Evolutionary conservation across 441 rosid genomes (phyloP).

Genomic region (Populus hybrid): DNA sequence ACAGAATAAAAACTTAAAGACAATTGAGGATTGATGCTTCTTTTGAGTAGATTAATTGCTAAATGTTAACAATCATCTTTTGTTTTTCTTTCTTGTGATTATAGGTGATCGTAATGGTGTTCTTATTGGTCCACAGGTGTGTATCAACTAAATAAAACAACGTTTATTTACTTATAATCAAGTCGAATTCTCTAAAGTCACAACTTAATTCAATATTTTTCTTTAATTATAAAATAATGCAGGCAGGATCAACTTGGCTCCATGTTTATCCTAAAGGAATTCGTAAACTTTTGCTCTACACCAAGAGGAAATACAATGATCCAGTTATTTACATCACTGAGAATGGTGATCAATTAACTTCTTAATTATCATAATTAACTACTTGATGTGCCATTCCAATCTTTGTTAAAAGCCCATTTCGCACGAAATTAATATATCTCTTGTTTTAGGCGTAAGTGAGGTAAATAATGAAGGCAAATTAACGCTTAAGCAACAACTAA

Average conservation of each 20-base stretch:
- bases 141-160: neutral
- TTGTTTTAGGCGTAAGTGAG: slow-evolving; percentile 32
- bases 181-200: neutral
- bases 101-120: slow-evolving; percentile 37
- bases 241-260: slow-evolving; percentile 44
- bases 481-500: slow-evolving; percentile 25
- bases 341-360: slow-evolving; percentile 38
- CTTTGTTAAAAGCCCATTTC: neutral
- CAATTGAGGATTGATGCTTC: too few species aligned
- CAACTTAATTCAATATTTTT: neutral
- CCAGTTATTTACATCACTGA: slow-evolving; percentile 54
- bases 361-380: neutral
- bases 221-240: neutral
- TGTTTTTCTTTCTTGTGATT: neutral
- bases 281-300: slow-evolving; percentile 35
- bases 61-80: neutral
- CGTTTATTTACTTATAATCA: neutral
- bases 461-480: slow-evolving; percentile 17
- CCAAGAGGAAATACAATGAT: slow-evolving; percentile 37
- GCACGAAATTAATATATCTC: neutral
- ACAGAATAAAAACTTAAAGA: too few species aligned
- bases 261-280: slow-evolving; percentile 45
- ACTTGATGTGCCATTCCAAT: neutral
- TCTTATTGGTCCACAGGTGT: slow-evolving; percentile 21
- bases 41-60: too few species aligned